phyloP scores from a whole-genome alignment of 73 alveolate genomes.

The Durusdinium trenchii region DNA sequence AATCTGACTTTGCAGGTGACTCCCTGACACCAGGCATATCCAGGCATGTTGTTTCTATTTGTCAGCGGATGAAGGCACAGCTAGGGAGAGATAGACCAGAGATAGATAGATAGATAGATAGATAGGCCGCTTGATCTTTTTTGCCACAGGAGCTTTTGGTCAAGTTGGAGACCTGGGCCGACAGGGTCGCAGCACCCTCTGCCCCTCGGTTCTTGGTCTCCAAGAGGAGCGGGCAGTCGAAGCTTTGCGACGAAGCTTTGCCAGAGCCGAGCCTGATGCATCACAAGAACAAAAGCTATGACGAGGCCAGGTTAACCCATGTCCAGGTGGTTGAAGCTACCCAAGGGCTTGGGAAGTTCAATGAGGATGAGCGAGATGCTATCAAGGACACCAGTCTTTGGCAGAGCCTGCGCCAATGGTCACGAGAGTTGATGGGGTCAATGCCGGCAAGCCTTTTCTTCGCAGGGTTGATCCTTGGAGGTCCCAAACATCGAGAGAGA shows the following conservation, averaged over 20 bases:
- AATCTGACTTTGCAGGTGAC: too few species aligned
- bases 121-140: too few species aligned
- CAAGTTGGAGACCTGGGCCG: constrained; percentile 33
- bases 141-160: too few species aligned
- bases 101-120: too few species aligned
- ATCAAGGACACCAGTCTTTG: not conserved
- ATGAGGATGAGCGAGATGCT: not conserved
- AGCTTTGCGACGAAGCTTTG: not conserved
- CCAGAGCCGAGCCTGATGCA: not conserved
- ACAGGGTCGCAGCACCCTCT: not conserved
- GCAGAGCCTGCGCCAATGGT: not conserved
- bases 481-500: not conserved
- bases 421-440: not conserved
- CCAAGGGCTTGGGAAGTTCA: not conserved
- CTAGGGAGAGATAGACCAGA: too few species aligned
- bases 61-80: too few species aligned
- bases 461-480: not conserved
- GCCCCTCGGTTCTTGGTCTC: not conserved
- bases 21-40: too few species aligned
- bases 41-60: too few species aligned
- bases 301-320: constrained; percentile 24
- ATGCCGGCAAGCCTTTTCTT: not conserved
- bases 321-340: constrained; percentile 11
- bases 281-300: constrained; percentile 35
- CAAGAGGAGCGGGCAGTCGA: not conserved